Percentiles rank a stretch among this genome's conserved stretches.
Evolutionary conservation across 441 rosid genomes (phyloP).

Genomic region (Dalechampia spathulata): DNA sequence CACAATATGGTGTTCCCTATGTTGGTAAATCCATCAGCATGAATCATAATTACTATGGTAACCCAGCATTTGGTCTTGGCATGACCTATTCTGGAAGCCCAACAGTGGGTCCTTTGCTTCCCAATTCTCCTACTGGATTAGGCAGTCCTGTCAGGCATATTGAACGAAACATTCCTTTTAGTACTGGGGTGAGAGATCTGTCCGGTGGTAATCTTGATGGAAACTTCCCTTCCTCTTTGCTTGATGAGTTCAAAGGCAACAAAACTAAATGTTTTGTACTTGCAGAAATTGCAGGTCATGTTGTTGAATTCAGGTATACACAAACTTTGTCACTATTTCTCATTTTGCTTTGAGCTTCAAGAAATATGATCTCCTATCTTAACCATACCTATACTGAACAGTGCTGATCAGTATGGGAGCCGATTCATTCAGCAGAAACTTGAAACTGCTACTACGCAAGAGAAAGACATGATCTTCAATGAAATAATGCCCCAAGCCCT

Average conservation of each 20-base stretch:
- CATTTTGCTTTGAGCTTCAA: too few relatives aligned
- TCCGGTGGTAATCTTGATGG: constrained; percentile 45
- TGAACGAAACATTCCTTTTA: constrained; percentile 38
- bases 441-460: constrained; percentile 57
- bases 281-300: constrained; percentile 61
- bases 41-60: constrained; percentile 38
- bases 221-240: constrained; percentile 42
- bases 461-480: constrained; percentile 56
- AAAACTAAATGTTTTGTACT: constrained; percentile 68
- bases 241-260: constrained; percentile 66
- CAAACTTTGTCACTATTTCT: too few relatives aligned
- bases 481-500: constrained; percentile 68
- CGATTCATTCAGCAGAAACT: constrained; percentile 80
- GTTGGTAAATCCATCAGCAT: constrained; percentile 38
- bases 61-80: constrained; percentile 43
- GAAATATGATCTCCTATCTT: neutral
- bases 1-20: constrained; percentile 39
- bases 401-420: constrained; percentile 76
- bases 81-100: constrained; percentile 53
- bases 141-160: constrained; percentile 48
- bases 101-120: constrained; percentile 32
- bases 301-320: constrained; percentile 83
- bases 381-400: constrained; percentile 20
- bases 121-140: constrained; percentile 45
- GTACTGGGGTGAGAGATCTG: constrained; percentile 44